Conservation (phyloP, 495 filamentous ascomycete genomes). For the Talaromyces liani region DNA sequence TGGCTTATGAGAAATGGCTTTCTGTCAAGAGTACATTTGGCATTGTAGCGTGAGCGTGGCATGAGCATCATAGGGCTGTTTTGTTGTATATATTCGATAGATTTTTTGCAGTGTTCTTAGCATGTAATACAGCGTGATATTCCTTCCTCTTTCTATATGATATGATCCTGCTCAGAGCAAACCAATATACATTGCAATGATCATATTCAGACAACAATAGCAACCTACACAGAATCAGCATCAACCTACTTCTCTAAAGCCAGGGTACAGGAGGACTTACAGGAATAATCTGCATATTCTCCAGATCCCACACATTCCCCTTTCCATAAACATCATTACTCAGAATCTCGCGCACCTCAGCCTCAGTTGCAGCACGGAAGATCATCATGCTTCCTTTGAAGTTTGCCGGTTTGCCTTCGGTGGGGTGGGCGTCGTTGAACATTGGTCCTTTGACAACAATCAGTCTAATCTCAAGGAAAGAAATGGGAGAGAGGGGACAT, state of each 20-base stretch:
- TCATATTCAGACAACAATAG: neutral
- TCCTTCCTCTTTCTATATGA: neutral
- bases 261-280: conserved; percentile 14
- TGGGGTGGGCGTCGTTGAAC: conserved; percentile 48
- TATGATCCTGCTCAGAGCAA: neutral
- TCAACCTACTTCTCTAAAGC: neutral
- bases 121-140: neutral
- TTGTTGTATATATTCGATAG: neutral
- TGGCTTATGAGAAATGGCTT: conserved; percentile 49
- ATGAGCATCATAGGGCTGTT: neutral
- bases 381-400: conserved; percentile 62
- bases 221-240: neutral
- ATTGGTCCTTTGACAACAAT: conserved; percentile 44
- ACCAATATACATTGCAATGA: neutral
- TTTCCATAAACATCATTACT: conserved; percentile 60
- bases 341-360: conserved; percentile 57
- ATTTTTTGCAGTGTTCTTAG: neutral
- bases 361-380: conserved; percentile 49
- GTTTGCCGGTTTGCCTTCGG: conserved; percentile 47
- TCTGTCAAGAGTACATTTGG: conserved; percentile 37
- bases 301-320: conserved; percentile 71
- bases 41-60: conserved; percentile 1
- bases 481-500: conserved; percentile 11
- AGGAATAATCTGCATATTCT: conserved; percentile 49
- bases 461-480: no score